A percentile compares a stretch with the other conserved stretches of the same genome.
phyloP scores from a whole-genome alignment of 129 eudicot species.

The Solidago caesia region DNA sequence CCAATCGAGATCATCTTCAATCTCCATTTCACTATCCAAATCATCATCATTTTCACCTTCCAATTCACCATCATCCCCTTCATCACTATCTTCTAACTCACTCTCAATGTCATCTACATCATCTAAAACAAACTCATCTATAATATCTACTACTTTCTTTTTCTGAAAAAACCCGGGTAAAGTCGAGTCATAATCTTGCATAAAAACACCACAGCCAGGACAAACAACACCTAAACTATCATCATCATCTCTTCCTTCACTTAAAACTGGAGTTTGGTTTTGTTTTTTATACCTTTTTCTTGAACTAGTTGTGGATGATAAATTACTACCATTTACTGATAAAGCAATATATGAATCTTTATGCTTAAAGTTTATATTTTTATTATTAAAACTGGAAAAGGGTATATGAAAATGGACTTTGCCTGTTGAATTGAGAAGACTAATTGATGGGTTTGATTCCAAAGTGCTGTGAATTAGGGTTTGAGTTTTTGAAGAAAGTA shows the following conservation, averaged over 20 bases:
- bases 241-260: slow-evolving; percentile 93
- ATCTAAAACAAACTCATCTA: slow-evolving; percentile 25
- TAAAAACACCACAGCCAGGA: slow-evolving; percentile 97
- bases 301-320: slow-evolving; percentile 26
- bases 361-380: slow-evolving; percentile 20
- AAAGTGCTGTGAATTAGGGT: slow-evolving; percentile 20
- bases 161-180: slow-evolving; percentile 79
- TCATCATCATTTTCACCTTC: slow-evolving; percentile 43
- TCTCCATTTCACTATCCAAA: slow-evolving; percentile 33
- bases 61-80: slow-evolving; percentile 42
- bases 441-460: slow-evolving; percentile 17
- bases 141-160: slow-evolving; percentile 44
- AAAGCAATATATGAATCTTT: slow-evolving; percentile 28
- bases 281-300: slow-evolving; percentile 49
- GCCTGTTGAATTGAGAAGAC: slow-evolving; percentile 38
- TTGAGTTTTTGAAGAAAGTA: slow-evolving; percentile 37
- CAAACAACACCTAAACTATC: slow-evolving; percentile 69
- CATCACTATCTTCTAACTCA: slow-evolving; percentile 40
- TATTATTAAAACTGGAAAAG: slow-evolving; percentile 28
- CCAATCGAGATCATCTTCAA: slow-evolving; percentile 54
- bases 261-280: slow-evolving; percentile 44
- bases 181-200: slow-evolving; percentile 88
- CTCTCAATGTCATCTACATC: slow-evolving; percentile 36
- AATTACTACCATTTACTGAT: slow-evolving; percentile 37
- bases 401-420: slow-evolving; percentile 20